Base-by-base conservation (phyloP, 345 rosid genomes). In the Bretschneidera sinensis region DNA sequence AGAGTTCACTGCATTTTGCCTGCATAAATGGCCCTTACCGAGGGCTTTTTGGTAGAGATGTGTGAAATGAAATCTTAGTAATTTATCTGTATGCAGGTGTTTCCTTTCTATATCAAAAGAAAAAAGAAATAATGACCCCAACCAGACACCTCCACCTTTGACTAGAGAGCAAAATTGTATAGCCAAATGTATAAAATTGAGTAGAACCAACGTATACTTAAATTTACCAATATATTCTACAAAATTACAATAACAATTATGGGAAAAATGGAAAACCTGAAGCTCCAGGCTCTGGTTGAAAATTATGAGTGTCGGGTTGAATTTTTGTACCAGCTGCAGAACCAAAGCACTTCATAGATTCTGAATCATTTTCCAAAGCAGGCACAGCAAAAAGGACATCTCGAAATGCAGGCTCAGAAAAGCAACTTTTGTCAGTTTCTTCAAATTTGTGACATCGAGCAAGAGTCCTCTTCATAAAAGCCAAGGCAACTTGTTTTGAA, bases 341-440 rank as follows among this genome's bases (percentile, higher is more conserved):
- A 25, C 43, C 47, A 56, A 53, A 31, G 35, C 35, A 31, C 6
- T 9, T 31, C 4, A 9, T 9, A 31, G 4, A 31, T 31, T 31
- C 58, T 13, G 35, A 52, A 43, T 50, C 61, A 54, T 51, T 57
- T 70, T 50, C 63, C 47, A 28, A 18, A 61, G 67, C 60, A 54
- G 81, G 68, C 33, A 69, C 19, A 56, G 78, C 71, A 24, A 68
- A 65, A 61, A 80, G 69, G 63, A 67, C 67, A 63, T 83, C 88
- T 20, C 72, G 73, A 50, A 79, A 71, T 53, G 76, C 48, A 70
- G 86, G 77, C 45, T 84, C 84, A 24, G 70, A 48, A 54, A 81
- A 84, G 76, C 89, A 79, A 61, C 84, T 81, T 64, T 66, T 73
- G 47, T 81, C 89, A 13, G 84, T 73, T 43, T 77, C 82, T 69